A percentile compares a stretch with the other conserved stretches of the same genome.
phyloP scores from a whole-genome alignment of 331 rosid species.

The Acacia concinna region DNA sequence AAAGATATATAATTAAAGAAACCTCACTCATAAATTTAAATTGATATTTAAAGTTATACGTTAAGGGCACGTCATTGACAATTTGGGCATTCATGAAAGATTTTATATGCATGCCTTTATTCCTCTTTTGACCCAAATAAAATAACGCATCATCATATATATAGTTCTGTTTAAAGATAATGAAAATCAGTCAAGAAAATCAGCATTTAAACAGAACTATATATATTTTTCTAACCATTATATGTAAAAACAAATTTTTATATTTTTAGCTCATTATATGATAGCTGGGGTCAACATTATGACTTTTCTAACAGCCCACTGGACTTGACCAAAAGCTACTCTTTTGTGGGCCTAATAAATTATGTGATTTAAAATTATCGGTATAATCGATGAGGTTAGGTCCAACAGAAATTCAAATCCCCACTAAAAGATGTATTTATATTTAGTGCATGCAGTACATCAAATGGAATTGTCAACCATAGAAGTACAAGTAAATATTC shows the following conservation, averaged over 20 bases:
- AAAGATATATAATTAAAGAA: background rate
- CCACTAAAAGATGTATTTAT: no score
- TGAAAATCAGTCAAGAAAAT: background rate
- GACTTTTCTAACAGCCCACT: background rate
- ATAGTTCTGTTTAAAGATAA: background rate
- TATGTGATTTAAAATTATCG: background rate
- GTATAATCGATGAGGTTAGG: no score
- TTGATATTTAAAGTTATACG: background rate
- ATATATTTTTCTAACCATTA: background rate
- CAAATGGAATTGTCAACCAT: no score
- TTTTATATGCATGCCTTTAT: background rate
- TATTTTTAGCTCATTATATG: background rate
- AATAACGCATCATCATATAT: background rate
- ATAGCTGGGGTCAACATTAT: background rate
- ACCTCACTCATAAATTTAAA: background rate
- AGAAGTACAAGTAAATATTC: no score
- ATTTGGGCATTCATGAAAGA: background rate
- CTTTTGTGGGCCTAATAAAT: background rate
- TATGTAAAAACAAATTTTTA: background rate
- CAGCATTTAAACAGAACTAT: background rate
- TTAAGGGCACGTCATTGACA: slow-evolving; percentile 10
- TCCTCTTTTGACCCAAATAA: background rate
- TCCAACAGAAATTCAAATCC: no score
- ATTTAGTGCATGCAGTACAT: no score
- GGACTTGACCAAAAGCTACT: background rate